Evolutionary conservation across 306 rosid species (phyloP), one percentile per base, ranked within the genome.

Genomic region (Albizia julibrissin): DNA sequence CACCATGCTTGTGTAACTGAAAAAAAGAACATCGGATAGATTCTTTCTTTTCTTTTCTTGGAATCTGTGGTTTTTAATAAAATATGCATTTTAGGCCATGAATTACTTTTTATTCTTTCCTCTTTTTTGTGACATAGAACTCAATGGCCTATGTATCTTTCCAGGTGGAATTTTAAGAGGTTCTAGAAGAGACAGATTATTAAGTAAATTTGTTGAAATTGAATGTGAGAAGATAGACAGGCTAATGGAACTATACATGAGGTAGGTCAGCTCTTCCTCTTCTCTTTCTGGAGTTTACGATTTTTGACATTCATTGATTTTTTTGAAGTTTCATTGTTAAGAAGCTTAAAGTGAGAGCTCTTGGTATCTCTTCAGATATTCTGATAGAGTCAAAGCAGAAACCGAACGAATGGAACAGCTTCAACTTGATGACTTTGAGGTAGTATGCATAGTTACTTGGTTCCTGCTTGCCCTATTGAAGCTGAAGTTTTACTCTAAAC

Each of bases 141-240:
- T 84, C 14, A 47, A 72, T 88, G 34, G 54, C 79, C 31, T 78
- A 65, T 76, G 47, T 80, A 81, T 76, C 59, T 26, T 83, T 59
- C 52, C 94, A 95, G 99, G 97, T 90, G 99, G 97, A 82, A 93
- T 95, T 86, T 76, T 89, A 81, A 91, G 97, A 90, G 99, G 98
- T 80, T 89, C 99, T 39, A 95, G 98, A 85, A 91, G 94, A 88
- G 99, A 95, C 33, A 89, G 98, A 87, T 82, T 95, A 80, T 90
- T 95, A 56, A 90, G 98, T 81, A 95, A 95, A 85, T 95, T 91
- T 84, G 92, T 95, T 61, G 99, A 95, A 85, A 91, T 88, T 62
- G 99, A 95, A 74, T 95, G 97, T 72, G 99, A 95, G 85, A 95
- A 95, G 89, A 93, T 93, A 84, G 99, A 95, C 82, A 89, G 98